These are phyloP conservation scores for Aspergillus melleus DNA, from an alignment of 2,329 filamentous ascomycete genomes.

Conservation along the genomic window DNA sequence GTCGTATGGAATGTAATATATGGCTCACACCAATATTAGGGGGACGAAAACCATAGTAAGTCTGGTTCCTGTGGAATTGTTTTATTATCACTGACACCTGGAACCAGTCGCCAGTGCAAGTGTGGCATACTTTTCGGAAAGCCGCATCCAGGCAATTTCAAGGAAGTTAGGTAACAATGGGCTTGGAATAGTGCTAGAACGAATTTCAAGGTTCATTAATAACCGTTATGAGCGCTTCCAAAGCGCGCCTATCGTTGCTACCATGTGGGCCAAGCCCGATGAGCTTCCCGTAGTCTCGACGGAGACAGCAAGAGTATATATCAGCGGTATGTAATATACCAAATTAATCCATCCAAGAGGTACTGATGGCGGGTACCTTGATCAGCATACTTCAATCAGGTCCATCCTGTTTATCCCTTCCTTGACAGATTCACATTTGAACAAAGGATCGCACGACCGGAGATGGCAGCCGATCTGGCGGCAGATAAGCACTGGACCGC, in stretches of 20 bases:
- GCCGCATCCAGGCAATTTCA: background rate
- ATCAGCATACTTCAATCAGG: slow-evolving; percentile 40
- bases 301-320: background rate
- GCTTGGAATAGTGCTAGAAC: background rate
- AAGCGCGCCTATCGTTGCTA: background rate
- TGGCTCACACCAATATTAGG: background rate
- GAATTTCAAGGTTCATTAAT: background rate
- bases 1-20: no score
- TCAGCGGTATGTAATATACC: background rate
- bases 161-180: background rate
- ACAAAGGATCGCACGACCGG: slow-evolving; percentile 41
- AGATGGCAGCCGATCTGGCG: slow-evolving; percentile 54
- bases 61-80: background rate
- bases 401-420: slow-evolving; percentile 44
- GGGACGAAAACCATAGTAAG: background rate
- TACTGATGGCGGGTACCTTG: background rate
- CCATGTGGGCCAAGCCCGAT: background rate
- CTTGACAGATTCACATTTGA: slow-evolving; percentile 39
- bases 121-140: background rate
- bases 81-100: background rate
- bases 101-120: background rate
- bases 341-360: background rate
- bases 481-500: slow-evolving; percentile 50
- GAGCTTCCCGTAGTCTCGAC: background rate
- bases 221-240: background rate